phyloP scores from a whole-genome alignment of 768 basidiomycete species.

The Amanita phalloides region DNA sequence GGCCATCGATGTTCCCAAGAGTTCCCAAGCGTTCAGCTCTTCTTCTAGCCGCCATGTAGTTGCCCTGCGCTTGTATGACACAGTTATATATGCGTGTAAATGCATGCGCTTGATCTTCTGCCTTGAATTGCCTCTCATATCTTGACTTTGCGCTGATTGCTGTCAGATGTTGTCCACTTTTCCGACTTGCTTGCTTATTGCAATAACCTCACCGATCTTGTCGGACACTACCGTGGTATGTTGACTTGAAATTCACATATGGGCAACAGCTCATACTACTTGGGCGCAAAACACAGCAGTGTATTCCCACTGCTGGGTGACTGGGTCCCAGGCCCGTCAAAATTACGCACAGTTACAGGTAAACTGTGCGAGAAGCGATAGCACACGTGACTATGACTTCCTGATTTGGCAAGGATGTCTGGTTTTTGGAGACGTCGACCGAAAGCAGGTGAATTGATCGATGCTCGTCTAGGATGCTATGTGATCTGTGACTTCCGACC shows the following conservation, averaged over 20 bases:
- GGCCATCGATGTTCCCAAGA: background rate
- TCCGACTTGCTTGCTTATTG: too few relatives aligned
- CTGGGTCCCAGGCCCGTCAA: constrained; percentile 4
- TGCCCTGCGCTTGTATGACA: background rate
- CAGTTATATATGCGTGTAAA: background rate
- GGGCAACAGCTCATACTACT: too few relatives aligned
- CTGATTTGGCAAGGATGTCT: constrained; percentile 17
- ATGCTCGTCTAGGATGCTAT: constrained; percentile 11
- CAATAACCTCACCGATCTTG: background rate
- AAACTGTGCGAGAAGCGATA: background rate
- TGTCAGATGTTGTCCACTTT: background rate
- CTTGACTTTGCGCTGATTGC: background rate
- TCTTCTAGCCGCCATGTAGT: background rate
- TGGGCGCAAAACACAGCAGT: too few relatives aligned
- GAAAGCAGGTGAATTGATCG: constrained; percentile 22
- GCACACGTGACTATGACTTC: constrained; percentile 16
- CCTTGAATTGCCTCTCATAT: background rate
- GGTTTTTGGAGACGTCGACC: constrained; percentile 19
- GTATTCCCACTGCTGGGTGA: too few relatives aligned
- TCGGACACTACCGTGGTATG: background rate
- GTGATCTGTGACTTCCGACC: constrained; percentile 11
- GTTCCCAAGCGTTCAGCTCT: background rate
- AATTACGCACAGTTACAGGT: background rate
- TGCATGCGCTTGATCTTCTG: background rate
- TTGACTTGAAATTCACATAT: too few relatives aligned